phyloP scores from a whole-genome alignment of 257 asterid species.

The Rhazya stricta region DNA sequence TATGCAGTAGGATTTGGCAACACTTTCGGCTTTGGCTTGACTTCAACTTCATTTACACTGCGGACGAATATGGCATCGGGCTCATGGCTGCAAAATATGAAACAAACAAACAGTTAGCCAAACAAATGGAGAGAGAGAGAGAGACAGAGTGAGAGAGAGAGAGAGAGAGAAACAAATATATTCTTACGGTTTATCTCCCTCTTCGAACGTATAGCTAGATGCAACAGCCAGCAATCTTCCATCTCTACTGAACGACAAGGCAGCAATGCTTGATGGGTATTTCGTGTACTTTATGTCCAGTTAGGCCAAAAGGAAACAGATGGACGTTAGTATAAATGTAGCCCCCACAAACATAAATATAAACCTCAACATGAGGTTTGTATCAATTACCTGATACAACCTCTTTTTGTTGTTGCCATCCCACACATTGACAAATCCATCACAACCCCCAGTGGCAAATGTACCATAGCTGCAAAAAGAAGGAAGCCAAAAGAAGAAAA shows the following conservation, averaged over 20 bases:
- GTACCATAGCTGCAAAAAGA: conserved; percentile 77
- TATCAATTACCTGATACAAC: conserved; percentile 61
- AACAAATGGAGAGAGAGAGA: neutral
- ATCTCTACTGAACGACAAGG: conserved; percentile 85
- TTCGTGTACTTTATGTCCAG: conserved; percentile 55
- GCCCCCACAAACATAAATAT: neutral
- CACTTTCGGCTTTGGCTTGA: conserved; percentile 83
- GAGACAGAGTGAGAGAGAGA: conserved; percentile 2
- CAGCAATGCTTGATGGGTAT: conserved; percentile 82
- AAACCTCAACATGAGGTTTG: neutral
- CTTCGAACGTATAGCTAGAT: conserved; percentile 91
- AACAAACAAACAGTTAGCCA: neutral
- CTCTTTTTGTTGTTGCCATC: conserved; percentile 97
- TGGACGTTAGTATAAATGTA: conserved; percentile 1
- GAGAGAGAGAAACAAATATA: neutral
- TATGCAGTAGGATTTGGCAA: conserved; percentile 53
- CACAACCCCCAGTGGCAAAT: conserved; percentile 92
- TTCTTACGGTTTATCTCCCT: conserved; percentile 79
- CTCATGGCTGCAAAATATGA: conserved; percentile 63
- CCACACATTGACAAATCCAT: conserved; percentile 93
- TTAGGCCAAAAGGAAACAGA: conserved; percentile 8
- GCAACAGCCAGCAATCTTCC: conserved; percentile 85
- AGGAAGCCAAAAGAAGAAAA: too few species aligned
- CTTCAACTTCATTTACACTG: conserved; percentile 87
- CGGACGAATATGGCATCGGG: conserved; percentile 82